Evolutionary conservation across 2,329 filamentous ascomycete genomes (phyloP), one percentile per base, ranked within the genome.

Genomic region (Monosporascus sp.): DNA sequence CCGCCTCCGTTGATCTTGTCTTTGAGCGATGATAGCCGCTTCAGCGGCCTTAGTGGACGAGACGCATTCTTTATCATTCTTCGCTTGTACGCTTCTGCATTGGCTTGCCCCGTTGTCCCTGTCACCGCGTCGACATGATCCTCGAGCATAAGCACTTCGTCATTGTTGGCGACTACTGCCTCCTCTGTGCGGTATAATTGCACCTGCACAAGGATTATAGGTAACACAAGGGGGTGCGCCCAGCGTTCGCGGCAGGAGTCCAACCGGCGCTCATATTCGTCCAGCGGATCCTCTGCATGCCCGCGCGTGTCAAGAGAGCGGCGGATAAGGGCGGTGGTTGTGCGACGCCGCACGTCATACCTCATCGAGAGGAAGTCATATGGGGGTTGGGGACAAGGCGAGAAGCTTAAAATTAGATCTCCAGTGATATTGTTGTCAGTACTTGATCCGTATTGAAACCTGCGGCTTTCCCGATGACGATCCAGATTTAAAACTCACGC

Each of bases 321-420:
- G 5, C 74, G 68, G 38, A 77, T 68, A 7, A 77, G 59, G 20
- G 74, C 69, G 1, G 70, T 76, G 2, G 74, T 65, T 3, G 67
- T 70, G 20, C 69, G 69, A 7, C 66, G 68, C 8, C 66, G 60
- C 37, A 77, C 59, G 51, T 70, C 67, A 60, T 77, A 76, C 5
- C 72, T 71, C 72, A 77, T 73, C 43, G 74, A 76, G 9, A 77
- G 63, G 56, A 77, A 77, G 60, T 77, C 74, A 47, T 73, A 77
- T 0, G 74, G 74, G 0, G 74, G 73, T 44, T 70, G 71, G 22
- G 74, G 72, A 51, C 73, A 71, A 22, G 68, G 68, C 3, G 74
- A 75, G 57, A 77, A 77, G 37, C 73, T 72, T 50, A 77, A 65
- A 50, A 77, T 73, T 38, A 77, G 60, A 55, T 72, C 72, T 73